These are phyloP conservation scores for Mycogone perniciosa DNA, from an alignment of 2,329 filamentous ascomycete species.

Conservation along the genomic window DNA sequence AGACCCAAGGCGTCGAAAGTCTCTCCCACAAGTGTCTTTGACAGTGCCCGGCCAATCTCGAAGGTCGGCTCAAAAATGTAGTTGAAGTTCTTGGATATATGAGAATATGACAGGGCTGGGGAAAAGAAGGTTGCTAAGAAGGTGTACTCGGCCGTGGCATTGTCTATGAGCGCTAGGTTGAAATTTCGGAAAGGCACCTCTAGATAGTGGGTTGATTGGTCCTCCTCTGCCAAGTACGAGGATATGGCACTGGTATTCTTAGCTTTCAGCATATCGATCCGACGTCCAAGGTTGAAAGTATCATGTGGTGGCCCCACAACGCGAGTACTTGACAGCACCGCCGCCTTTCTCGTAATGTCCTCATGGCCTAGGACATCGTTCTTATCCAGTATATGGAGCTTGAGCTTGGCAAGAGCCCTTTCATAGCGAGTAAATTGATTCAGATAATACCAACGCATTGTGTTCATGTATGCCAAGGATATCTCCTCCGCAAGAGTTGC, in stretches of 20 bases:
- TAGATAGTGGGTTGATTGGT: slow-evolving; percentile 76
- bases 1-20: slow-evolving; percentile 82
- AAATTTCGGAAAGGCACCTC: slow-evolving; percentile 91
- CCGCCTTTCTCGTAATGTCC: slow-evolving; percentile 58
- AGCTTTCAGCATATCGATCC: slow-evolving; percentile 73
- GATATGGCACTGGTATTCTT: slow-evolving; percentile 70
- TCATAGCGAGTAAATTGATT: slow-evolving; percentile 88
- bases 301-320: slow-evolving; percentile 62
- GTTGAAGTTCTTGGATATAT: slow-evolving; percentile 75
- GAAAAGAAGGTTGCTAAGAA: slow-evolving; percentile 89
- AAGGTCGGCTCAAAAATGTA: slow-evolving; percentile 90
- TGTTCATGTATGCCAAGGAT: slow-evolving; percentile 89
- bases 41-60: slow-evolving; percentile 69
- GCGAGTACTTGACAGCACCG: slow-evolving; percentile 44
- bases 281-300: slow-evolving; percentile 80
- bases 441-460: slow-evolving; percentile 97
- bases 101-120: slow-evolving; percentile 64
- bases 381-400: slow-evolving; percentile 74
- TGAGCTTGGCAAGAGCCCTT: slow-evolving; percentile 75
- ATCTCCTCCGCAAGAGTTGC: slow-evolving; percentile 83
- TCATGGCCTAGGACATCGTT: slow-evolving; percentile 79
- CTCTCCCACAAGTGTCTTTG: slow-evolving; percentile 67
- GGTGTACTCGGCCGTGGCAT: slow-evolving; percentile 88
- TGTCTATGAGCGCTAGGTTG: slow-evolving; percentile 89
- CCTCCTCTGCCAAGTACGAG: slow-evolving; percentile 87